Evolutionary conservation across 331 rosid species (phyloP).

Genomic region (Malus hybrid): DNA sequence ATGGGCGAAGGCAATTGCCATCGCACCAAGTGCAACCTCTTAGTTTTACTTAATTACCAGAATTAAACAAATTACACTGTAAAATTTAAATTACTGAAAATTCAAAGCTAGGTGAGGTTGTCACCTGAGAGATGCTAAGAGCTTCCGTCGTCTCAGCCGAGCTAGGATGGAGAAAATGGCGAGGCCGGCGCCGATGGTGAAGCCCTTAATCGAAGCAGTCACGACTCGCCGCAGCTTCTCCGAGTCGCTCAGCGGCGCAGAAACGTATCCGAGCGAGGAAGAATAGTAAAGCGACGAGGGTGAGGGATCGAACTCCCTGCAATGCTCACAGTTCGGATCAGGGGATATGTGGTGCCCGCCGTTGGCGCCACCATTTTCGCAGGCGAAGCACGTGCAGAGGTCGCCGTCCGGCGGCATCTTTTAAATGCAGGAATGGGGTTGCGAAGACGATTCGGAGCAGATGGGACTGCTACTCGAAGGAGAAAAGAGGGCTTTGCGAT

Average conservation of each 20-base stretch:
- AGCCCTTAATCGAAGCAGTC: conserved; percentile 71
- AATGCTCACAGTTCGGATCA: conserved; percentile 27
- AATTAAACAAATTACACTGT: not conserved
- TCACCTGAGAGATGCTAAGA: conserved; percentile 47
- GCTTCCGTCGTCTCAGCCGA: conserved; percentile 56
- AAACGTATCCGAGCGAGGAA: conserved; percentile 4
- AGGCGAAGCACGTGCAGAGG: conserved; percentile 14
- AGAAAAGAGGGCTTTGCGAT: not conserved
- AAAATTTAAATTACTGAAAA: not conserved
- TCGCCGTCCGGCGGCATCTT: conserved; percentile 45
- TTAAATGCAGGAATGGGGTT: not conserved
- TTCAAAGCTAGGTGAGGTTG: not conserved
- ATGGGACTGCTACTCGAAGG: no score
- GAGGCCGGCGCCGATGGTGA: conserved; percentile 91
- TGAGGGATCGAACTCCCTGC: conserved; percentile 17
- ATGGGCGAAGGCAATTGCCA: no score
- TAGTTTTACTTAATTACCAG: not conserved
- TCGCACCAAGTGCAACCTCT: no score
- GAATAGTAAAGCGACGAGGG: conserved; percentile 24
- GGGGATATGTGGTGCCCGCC: conserved; percentile 11
- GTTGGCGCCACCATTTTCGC: conserved; percentile 18
- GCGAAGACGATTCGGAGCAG: not conserved
- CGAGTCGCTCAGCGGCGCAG: conserved; percentile 40
- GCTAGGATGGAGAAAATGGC: conserved; percentile 79
- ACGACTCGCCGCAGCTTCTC: conserved; percentile 61